Conservation (phyloP, 2,329 filamentous ascomycete species). For the Aspergillus tubingensis region DNA sequence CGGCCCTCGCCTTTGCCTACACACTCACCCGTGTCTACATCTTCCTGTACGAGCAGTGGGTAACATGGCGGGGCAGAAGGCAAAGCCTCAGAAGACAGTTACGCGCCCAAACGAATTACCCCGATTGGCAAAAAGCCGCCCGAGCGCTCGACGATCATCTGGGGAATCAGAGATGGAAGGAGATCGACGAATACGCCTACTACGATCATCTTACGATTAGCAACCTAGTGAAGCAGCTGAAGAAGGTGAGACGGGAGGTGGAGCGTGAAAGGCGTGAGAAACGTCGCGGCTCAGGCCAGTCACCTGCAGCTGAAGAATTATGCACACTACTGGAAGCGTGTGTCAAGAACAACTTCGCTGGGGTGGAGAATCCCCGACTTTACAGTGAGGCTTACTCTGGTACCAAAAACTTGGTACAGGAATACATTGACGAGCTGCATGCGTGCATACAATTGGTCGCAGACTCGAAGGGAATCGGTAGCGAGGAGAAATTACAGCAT, state of each 20-base stretch:
- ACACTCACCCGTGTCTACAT: constrained; percentile 85
- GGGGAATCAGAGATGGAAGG: constrained; percentile 63
- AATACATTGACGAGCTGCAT: constrained; percentile 74
- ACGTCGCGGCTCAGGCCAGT: constrained; percentile 28
- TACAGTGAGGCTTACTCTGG: constrained; percentile 98
- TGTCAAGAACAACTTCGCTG: constrained; percentile 96
- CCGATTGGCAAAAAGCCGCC: constrained; percentile 80
- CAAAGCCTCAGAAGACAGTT: constrained; percentile 71
- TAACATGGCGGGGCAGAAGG: constrained; percentile 83
- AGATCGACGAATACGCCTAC: constrained; percentile 64
- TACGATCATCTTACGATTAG: constrained; percentile 86
- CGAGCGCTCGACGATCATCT: constrained; percentile 77
- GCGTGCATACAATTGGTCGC: constrained; percentile 67
- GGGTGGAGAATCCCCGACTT: constrained; percentile 88
- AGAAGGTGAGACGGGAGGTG: constrained; percentile 45
- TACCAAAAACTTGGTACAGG: constrained; percentile 91
- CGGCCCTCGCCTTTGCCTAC: constrained; percentile 72
- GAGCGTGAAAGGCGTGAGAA: constrained; percentile 39
- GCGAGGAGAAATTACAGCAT: constrained; percentile 73
- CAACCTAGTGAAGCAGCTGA: constrained; percentile 74
- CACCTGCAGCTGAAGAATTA: constrained; percentile 70
- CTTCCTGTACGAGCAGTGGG: constrained; percentile 84
- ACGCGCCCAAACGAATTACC: constrained; percentile 71
- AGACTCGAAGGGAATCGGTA: constrained; percentile 65
- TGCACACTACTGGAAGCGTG: constrained; percentile 80